A percentile compares a stretch with the other conserved stretches of the same genome.
phyloP scores from a whole-genome alignment of 2,329 filamentous ascomycete genomes.

The Talaromyces sp. region DNA sequence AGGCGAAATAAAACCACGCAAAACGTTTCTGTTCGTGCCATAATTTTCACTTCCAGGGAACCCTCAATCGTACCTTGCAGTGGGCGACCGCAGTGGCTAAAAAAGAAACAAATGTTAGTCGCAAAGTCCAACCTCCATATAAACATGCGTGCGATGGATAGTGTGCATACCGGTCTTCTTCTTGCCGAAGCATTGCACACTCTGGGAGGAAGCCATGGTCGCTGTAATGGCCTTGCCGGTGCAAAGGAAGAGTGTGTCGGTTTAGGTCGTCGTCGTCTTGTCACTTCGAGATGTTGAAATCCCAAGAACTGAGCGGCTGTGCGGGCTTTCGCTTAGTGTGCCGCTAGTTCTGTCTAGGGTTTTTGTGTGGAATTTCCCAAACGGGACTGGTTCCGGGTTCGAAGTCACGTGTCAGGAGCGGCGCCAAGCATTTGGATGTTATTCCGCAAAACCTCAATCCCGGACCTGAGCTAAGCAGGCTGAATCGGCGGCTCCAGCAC shows the following conservation, averaged over 20 bases:
- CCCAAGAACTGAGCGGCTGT: constrained; percentile 20
- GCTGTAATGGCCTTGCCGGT: constrained; percentile 36
- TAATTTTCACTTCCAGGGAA: constrained; percentile 2
- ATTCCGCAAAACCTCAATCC: constrained; percentile 2
- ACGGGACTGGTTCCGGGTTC: neutral
- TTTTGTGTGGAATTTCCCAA: constrained; percentile 15
- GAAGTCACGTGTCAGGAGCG: neutral
- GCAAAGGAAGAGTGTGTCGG: constrained; percentile 31
- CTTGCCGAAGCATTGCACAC: constrained; percentile 99
- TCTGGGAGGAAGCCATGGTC: constrained; percentile 74
- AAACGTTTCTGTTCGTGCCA: neutral
- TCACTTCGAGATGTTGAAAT: constrained; percentile 28
- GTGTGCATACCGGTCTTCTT: constrained; percentile 66
- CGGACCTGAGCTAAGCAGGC: neutral
- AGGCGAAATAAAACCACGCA: neutral
- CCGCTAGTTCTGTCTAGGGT: constrained; percentile 25
- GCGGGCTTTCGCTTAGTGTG: constrained; percentile 41
- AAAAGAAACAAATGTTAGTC: constrained; percentile 28
- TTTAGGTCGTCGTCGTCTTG: constrained; percentile 25
- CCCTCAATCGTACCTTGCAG: constrained; percentile 67
- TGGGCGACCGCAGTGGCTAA: constrained; percentile 81
- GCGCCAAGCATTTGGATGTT: constrained; percentile 7
- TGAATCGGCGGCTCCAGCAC: neutral
- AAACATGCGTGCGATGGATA: constrained; percentile 9
- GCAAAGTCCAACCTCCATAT: constrained; percentile 15